Evolutionary conservation across 2,329 filamentous ascomycete species (phyloP).

Genomic region (Fusarium haematococcum): DNA sequence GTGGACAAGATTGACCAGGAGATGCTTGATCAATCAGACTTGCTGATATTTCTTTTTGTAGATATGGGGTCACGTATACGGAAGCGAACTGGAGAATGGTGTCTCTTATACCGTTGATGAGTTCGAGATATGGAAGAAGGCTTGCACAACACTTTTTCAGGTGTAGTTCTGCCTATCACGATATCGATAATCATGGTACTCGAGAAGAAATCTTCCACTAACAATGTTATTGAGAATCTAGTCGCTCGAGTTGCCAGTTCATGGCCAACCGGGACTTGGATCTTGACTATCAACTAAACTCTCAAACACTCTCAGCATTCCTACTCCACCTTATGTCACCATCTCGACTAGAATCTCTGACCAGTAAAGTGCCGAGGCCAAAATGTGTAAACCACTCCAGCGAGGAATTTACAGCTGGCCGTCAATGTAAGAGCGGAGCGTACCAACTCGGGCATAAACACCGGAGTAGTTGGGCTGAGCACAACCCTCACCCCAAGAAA

Average conservation of each 20-base stretch:
- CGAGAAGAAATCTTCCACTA: not conserved
- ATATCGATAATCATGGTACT: not conserved
- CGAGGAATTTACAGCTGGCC: conserved; percentile 19
- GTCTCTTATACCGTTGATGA: not conserved
- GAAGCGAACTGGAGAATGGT: not conserved
- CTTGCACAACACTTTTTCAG: not conserved
- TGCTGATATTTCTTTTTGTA: not conserved
- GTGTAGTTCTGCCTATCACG: not conserved
- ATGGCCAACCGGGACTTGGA: not conserved
- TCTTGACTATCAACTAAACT: not conserved
- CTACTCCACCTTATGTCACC: not conserved
- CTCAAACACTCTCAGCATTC: not conserved
- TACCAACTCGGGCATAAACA: conserved; percentile 46
- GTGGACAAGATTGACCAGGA: not conserved
- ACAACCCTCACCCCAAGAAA: conserved; percentile 49
- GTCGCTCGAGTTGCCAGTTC: not conserved
- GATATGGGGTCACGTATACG: not conserved
- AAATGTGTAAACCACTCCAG: not conserved
- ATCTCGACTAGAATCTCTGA: not conserved
- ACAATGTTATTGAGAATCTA: not conserved
- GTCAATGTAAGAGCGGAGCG: conserved; percentile 44
- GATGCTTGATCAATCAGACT: not conserved
- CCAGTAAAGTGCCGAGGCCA: not conserved
- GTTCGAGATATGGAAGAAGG: not conserved
- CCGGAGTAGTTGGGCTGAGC: conserved; percentile 41